Conservation (phyloP, 768 basidiomycete genomes). For the Boletellus ananiceps region DNA sequence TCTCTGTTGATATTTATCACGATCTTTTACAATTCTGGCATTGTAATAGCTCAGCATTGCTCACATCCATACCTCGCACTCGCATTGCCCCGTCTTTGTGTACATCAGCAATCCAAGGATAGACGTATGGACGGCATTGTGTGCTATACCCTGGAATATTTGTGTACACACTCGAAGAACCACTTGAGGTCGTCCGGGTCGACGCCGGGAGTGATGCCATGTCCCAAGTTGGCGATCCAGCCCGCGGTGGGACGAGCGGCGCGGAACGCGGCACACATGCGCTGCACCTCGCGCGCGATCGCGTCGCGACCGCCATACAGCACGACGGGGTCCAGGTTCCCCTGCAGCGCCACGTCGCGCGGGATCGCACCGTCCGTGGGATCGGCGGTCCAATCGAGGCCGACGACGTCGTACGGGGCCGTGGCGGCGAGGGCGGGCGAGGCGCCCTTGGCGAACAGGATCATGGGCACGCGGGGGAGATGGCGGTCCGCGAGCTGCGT, state of each 20-base stretch:
- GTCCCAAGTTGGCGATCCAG: constrained; percentile 98
- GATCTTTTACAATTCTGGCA: constrained; percentile 21
- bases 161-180: constrained; percentile 89
- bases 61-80: constrained; percentile 11
- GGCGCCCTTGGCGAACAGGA: constrained; percentile 93
- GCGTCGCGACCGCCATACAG: constrained; percentile 83
- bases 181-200: constrained; percentile 89
- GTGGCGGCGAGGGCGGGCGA: constrained; percentile 66
- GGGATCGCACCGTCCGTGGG: constrained; percentile 60
- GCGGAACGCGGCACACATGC: constrained; percentile 76
- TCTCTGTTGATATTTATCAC: constrained; percentile 27
- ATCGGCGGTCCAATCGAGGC: constrained; percentile 89
- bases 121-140: neutral
- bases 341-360: constrained; percentile 70
- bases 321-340: constrained; percentile 87
- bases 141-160: constrained; percentile 50
- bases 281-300: constrained; percentile 81
- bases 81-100: constrained; percentile 17
- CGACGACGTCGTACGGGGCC: constrained; percentile 81
- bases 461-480: constrained; percentile 70
- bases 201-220: constrained; percentile 94
- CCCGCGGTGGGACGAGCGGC: constrained; percentile 46
- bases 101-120: constrained; percentile 16
- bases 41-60: constrained; percentile 28
- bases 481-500: constrained; percentile 47